Conservation (phyloP, 2,329 filamentous ascomycete genomes). For the Phyllachora maydis region DNA sequence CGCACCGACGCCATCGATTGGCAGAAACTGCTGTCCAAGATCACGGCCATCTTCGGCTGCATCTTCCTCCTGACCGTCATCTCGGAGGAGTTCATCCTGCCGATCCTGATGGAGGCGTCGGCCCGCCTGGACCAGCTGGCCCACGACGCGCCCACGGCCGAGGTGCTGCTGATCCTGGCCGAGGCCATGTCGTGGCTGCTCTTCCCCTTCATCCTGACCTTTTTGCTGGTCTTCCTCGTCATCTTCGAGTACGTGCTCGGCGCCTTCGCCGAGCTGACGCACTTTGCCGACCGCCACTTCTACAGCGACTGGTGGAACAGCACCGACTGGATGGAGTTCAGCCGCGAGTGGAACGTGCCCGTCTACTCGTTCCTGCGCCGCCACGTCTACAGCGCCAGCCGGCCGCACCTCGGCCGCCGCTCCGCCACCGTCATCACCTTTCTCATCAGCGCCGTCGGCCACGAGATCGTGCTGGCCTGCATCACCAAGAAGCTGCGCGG, state of each 20-base stretch:
- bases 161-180: slow-evolving; percentile 59
- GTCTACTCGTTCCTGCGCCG: slow-evolving; percentile 89
- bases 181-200: slow-evolving; percentile 83
- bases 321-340: slow-evolving; percentile 89
- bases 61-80: slow-evolving; percentile 86
- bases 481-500: slow-evolving; percentile 93
- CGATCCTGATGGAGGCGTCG: slow-evolving; percentile 58
- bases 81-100: slow-evolving; percentile 88
- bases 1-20: slow-evolving; percentile 57
- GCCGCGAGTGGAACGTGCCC: slow-evolving; percentile 91
- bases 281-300: slow-evolving; percentile 86
- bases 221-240: slow-evolving; percentile 87
- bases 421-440: slow-evolving; percentile 82
- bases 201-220: slow-evolving; percentile 94
- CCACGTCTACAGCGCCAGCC: slow-evolving; percentile 77
- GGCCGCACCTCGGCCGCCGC: slow-evolving; percentile 53
- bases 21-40: slow-evolving; percentile 66
- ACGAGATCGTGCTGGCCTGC: slow-evolving; percentile 93
- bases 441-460: slow-evolving; percentile 68
- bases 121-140: slow-evolving; percentile 22
- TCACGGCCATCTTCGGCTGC: slow-evolving; percentile 79
- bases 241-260: slow-evolving; percentile 96
- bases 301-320: slow-evolving; percentile 64
- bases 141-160: slow-evolving; percentile 19
- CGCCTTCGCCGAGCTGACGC: slow-evolving; percentile 83